Conservation (phyloP, 1,139 yeast species). For the Sugiyamaella xylanicola region DNA sequence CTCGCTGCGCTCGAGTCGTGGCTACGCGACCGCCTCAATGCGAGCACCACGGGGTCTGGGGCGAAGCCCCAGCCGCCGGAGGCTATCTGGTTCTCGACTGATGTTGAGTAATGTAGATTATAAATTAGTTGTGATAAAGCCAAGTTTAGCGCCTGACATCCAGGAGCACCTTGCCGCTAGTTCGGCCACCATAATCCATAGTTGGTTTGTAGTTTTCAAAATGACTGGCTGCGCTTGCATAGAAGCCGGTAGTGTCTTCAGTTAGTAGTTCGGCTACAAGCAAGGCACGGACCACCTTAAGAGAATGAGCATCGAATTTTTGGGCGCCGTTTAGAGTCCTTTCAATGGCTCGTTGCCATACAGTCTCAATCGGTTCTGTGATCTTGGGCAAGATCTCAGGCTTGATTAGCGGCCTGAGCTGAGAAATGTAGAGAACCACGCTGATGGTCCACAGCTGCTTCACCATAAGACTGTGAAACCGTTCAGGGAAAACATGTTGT, state of each 20-base stretch:
- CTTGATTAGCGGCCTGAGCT: slow-evolving; percentile 33
- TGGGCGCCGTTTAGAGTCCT: slow-evolving; percentile 28
- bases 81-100: background rate
- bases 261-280: slow-evolving; percentile 31
- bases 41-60: background rate
- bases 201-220: slow-evolving; percentile 25
- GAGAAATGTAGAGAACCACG: slow-evolving; percentile 31
- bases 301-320: slow-evolving; percentile 32
- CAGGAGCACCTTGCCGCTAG: slow-evolving; percentile 3
- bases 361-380: slow-evolving; percentile 23
- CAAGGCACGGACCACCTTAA: slow-evolving; percentile 36
- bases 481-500: slow-evolving; percentile 27
- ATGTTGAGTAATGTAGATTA: too few species aligned
- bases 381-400: slow-evolving; percentile 24
- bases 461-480: slow-evolving; percentile 24
- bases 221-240: slow-evolving; percentile 32
- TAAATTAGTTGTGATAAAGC: too few species aligned
- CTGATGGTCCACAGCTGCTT: slow-evolving; percentile 31
- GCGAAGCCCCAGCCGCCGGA: slow-evolving; percentile 8
- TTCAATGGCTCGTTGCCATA: slow-evolving; percentile 31
- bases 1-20: background rate
- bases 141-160: slow-evolving; percentile 17
- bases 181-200: slow-evolving; percentile 23
- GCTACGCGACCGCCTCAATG: too few species aligned
- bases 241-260: slow-evolving; percentile 28